Conservation (phyloP, 306 rosid species). For the Styphnolobium japonicum region DNA sequence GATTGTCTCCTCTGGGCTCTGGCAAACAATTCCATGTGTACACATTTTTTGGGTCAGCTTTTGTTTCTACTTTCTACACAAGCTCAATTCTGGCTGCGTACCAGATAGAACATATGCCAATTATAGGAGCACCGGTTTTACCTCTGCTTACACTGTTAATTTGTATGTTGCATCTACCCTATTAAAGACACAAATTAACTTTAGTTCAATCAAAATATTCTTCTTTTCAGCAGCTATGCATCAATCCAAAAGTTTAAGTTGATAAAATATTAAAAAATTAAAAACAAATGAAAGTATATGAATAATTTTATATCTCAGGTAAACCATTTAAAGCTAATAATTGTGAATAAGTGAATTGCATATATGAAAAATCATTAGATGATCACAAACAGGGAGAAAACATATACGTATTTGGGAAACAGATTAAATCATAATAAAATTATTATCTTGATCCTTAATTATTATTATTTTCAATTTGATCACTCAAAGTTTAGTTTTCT, state of each 20-base stretch:
- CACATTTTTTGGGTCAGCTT: background rate
- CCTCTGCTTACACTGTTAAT: background rate
- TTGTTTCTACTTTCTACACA: background rate
- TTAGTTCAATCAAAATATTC: background rate
- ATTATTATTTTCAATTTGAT: too few relatives aligned
- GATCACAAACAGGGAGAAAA: too few relatives aligned
- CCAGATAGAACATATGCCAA: background rate
- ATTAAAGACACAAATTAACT: background rate
- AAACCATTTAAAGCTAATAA: too few relatives aligned
- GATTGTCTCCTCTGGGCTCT: background rate
- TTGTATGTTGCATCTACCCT: background rate
- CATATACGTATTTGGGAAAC: too few relatives aligned
- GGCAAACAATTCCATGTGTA: background rate
- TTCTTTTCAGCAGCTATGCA: background rate
- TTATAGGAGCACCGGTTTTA: conserved; percentile 3
- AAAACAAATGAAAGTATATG: too few relatives aligned
- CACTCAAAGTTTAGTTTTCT: too few relatives aligned
- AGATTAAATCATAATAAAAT: too few relatives aligned
- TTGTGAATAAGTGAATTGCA: too few relatives aligned
- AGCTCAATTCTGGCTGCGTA: background rate
- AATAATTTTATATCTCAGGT: too few relatives aligned
- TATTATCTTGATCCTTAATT: too few relatives aligned
- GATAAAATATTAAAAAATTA: background rate
- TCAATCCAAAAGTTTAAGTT: background rate
- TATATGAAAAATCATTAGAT: too few relatives aligned